Percentiles rank a stretch among this genome's conserved stretches.
phyloP scores from a whole-genome alignment of 352 stramenopile genomes.

The Phytophthora palmivora region DNA sequence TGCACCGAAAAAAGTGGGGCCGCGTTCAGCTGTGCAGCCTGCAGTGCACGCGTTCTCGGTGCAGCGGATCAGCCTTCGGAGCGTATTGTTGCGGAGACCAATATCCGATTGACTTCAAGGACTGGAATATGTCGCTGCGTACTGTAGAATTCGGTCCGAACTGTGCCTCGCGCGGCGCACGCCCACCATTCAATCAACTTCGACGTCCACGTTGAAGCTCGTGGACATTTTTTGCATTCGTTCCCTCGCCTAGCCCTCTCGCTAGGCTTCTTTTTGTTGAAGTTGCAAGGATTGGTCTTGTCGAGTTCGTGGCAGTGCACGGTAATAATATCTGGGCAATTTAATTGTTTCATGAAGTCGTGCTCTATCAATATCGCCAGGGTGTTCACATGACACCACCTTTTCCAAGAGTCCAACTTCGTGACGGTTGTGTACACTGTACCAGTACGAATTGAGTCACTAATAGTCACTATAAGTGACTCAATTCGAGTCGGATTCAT shows the following conservation, averaged over 20 bases:
- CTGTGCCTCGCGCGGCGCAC: slow-evolving; percentile 3
- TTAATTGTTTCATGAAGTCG: too few species aligned
- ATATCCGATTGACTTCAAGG: slow-evolving; percentile 13
- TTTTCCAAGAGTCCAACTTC: too few species aligned
- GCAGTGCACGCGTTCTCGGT: background rate
- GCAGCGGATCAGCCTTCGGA: slow-evolving; percentile 19
- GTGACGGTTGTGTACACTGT: too few species aligned
- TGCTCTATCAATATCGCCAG: too few species aligned
- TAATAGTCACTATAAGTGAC: too few species aligned
- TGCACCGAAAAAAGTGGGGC: slow-evolving; percentile 26
- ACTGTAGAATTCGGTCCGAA: slow-evolving; percentile 19
- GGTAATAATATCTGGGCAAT: too few species aligned
- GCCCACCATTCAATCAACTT: slow-evolving; percentile 26
- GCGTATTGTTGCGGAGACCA: background rate
- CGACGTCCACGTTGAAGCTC: slow-evolving; percentile 12
- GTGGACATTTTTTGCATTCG: slow-evolving; percentile 13
- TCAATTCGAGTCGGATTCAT: too few species aligned
- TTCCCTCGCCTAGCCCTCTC: slow-evolving; percentile 28
- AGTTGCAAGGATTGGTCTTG: too few species aligned
- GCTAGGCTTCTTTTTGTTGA: background rate
- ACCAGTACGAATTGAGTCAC: too few species aligned
- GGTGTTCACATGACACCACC: too few species aligned
- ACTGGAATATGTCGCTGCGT: slow-evolving; percentile 14
- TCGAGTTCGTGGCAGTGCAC: too few species aligned
- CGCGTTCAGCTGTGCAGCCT: slow-evolving; percentile 10